Conservation (phyloP, 1,284 basidiomycete genomes). For the Ustilago loliicola region DNA sequence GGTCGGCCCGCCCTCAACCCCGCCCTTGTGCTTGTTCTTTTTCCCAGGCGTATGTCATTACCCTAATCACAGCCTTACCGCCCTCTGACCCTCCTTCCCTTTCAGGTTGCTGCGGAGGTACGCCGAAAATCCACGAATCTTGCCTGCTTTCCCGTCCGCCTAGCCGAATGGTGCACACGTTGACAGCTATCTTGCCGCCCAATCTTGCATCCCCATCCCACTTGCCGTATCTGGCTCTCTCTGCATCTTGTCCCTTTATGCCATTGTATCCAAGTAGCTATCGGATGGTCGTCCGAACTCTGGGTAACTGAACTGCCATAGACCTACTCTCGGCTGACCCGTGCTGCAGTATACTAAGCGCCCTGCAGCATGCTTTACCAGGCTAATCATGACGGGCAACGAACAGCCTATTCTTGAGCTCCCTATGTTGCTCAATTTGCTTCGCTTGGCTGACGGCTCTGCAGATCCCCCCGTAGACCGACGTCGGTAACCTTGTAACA, state of each 20-base stretch:
- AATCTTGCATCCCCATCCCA: neutral
- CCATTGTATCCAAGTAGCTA: neutral
- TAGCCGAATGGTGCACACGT: neutral
- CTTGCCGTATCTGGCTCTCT: neutral
- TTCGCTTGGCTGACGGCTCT: neutral
- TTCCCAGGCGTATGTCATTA: neutral
- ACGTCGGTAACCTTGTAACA: neutral
- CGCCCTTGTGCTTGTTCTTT: neutral
- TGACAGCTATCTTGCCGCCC: slow-evolving; percentile 19
- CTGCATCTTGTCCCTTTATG: slow-evolving; percentile 12
- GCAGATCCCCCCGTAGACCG: neutral
- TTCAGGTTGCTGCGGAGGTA: neutral
- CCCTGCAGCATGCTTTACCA: slow-evolving; percentile 31
- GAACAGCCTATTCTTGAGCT: neutral
- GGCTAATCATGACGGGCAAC: slow-evolving; percentile 18
- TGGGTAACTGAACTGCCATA: neutral
- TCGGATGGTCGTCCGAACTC: slow-evolving; percentile 2
- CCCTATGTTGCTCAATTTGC: neutral
- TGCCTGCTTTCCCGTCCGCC: no score
- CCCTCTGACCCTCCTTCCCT: neutral
- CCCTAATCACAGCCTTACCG: neutral
- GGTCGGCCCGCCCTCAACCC: neutral
- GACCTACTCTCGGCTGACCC: neutral
- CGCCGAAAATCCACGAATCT: neutral
- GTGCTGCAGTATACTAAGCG: neutral